Base-by-base conservation (phyloP, 2,329 filamentous ascomycete species). In the Aspergillus unguis region DNA sequence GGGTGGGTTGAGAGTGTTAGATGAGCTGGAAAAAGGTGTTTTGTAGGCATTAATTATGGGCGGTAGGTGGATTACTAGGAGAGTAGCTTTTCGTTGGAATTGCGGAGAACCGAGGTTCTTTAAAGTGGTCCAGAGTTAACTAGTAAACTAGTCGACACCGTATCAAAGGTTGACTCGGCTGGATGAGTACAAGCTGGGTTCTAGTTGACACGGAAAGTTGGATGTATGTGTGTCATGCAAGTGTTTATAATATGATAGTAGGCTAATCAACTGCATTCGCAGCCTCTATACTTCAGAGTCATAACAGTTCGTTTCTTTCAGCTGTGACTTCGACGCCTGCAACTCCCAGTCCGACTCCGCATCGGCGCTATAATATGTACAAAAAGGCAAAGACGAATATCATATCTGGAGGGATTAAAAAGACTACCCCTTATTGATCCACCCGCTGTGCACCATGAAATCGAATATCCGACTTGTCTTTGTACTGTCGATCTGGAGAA, bases 391-490 rank as follows among this genome's bases (percentile, higher is more conserved):
- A 27, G 33, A 9, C 10, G 25, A 26, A 8, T 26, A 36, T 9
- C 47, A 37, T 40, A 25, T 48, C 25, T 29, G 35, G 33, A 36
- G 25, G 38, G 31, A 50, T 25, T 26, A 47, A 37, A 42, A 11
- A 42, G 27, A 26, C 55, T 71, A 95, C 27, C 86, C 88, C 76
- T 95, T 94, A 31, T 85, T 87, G 55, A 97, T 86, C 91, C 92
- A 97, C 2, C 92, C 94, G 51, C 85, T 86, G 67, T 91, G 89
- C 57, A 95, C 88, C 75, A 96, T 92, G 69, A 96, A 97, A 70
- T 97, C 94, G 72, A 92, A 96, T 53, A 97, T 84, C 59, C 90
- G 82, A 17, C 87, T 86, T 0, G 88, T 87, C 71, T 96, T 97
- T 58, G 88, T 87, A 7, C 85, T 83, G 65, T 97, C 92, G 48